Evolutionary conservation across 1,284 basidiomycete species (phyloP), one percentile per base, ranked within the genome.

Genomic region (Bondarzewia mesenterica): DNA sequence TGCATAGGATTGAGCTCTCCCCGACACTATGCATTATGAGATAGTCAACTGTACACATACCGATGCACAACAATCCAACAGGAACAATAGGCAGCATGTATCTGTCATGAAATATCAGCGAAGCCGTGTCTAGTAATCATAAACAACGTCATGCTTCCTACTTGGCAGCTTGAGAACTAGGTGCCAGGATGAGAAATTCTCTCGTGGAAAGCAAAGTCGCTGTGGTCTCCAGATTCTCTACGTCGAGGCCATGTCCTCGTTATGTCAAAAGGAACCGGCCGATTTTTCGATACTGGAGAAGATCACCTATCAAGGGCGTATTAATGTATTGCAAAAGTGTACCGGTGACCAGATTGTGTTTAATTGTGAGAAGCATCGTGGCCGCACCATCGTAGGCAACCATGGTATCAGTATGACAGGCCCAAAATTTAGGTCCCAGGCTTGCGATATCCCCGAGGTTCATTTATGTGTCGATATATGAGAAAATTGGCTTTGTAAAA

Each of bases 41-140:
- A n/a, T n/a, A n/a, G n/a, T n/a, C n/a, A n/a, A n/a, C n/a, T n/a
- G n/a, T n/a, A n/a, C n/a, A n/a, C n/a, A 80, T 52, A 20, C 74
- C 77, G 16, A 76, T 63, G 52, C 77, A 78, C 0, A 74, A 62
- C 25, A 77, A 67, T 2, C 70, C 70, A n/a, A 65, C 58, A 6
- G 77, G 78, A 1, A 71, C 73, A 1, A 78, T 74, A 23, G 78
- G 74, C 18, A 72, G 71, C 72, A 74, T 74, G 53, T 60, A 71
- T 50, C 71, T 73, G 32, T 18, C 25, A n/a, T 1, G 14, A 26
- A 14, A 47, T 23, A 4, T n/a, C 23, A 39, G 26, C 22, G 38
- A 20, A n/a, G 15, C 15, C 20, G 7, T 7, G n/a, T 26, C 43
- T 51, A 22, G 38, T 8, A 42, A 38, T 10, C n/a, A n/a, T n/a